These are phyloP conservation scores for Apiotrichum gamsii DNA, from an alignment of 1,284 basidiomycete species.

Conservation along the genomic window DNA sequence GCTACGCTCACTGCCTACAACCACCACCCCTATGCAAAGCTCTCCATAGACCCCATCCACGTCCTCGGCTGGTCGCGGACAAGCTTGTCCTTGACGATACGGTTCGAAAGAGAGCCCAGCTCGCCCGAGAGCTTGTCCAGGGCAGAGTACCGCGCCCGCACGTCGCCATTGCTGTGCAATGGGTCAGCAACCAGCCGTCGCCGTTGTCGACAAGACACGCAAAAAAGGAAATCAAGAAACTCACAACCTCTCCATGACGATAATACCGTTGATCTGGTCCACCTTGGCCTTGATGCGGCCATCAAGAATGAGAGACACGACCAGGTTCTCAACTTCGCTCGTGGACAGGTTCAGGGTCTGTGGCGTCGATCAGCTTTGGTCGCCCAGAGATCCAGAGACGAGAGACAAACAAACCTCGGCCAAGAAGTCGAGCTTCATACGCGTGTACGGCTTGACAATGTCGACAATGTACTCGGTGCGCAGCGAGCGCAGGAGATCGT, in stretches of 20 bases:
- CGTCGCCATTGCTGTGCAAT: conserved; percentile 67
- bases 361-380: conserved; percentile 8
- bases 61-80: conserved; percentile 10
- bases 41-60: conserved; percentile 17
- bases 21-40: conserved; percentile 16
- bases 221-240: no score
- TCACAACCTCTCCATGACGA: conserved; percentile 83
- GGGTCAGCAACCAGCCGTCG: no score
- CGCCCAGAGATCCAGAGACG: no score
- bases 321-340: conserved; percentile 83
- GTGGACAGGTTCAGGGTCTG: conserved; percentile 88
- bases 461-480: conserved; percentile 96
- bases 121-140: conserved; percentile 74
- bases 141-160: conserved; percentile 74
- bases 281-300: conserved; percentile 91
- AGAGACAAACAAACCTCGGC: conserved; percentile 59
- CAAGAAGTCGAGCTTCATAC: conserved; percentile 83
- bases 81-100: conserved; percentile 33
- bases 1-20: conserved; percentile 13
- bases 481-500: conserved; percentile 85
- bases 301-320: conserved; percentile 89
- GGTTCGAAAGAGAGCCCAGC: conserved; percentile 50
- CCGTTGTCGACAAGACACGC: no score
- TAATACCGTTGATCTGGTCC: conserved; percentile 86
- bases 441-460: conserved; percentile 92